These are phyloP conservation scores for Cymodocea nodosa DNA, from an alignment of 116 monocot species.

Conservation along the genomic window DNA sequence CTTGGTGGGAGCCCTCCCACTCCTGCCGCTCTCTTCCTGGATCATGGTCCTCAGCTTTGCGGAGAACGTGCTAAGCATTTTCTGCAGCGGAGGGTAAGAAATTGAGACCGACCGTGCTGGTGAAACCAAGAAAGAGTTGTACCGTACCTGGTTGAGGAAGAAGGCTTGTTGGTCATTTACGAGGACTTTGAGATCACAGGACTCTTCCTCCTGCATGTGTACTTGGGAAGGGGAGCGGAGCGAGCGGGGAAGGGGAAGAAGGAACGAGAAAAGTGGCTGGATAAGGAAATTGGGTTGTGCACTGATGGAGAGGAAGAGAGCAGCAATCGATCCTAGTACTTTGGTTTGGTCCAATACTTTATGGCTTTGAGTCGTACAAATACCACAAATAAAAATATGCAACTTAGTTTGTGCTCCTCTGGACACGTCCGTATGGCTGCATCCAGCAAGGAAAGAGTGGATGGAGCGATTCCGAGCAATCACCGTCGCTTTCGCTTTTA, in stretches of 20 bases:
- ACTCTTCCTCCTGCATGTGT: constrained; percentile 19
- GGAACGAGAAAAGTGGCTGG: background rate
- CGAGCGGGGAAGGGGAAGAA: background rate
- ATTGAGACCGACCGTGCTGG: background rate
- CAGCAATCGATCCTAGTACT: background rate
- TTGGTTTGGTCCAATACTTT: background rate
- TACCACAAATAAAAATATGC: background rate
- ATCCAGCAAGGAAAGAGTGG: background rate
- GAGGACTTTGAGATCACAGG: constrained; percentile 63
- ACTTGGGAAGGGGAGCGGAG: background rate
- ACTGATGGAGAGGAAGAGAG: background rate
- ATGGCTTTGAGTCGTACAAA: background rate
- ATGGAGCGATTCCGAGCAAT: background rate
- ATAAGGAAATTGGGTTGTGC: background rate
- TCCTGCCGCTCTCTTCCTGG: constrained; percentile 9
- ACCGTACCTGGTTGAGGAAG: constrained; percentile 57
- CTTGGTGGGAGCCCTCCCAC: constrained; percentile 7
- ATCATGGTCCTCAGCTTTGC: constrained; percentile 43
- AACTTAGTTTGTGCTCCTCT: background rate
- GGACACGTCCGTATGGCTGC: background rate
- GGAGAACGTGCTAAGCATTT: constrained; percentile 42
- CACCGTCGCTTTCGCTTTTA: background rate
- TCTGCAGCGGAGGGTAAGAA: constrained; percentile 17
- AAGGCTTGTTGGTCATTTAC: constrained; percentile 68
- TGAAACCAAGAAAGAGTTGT: background rate